Evolutionary conservation across 176 grass and related monocot species (phyloP), one percentile per base, ranked within the genome.

Genomic region (Musa schizocarpa): DNA sequence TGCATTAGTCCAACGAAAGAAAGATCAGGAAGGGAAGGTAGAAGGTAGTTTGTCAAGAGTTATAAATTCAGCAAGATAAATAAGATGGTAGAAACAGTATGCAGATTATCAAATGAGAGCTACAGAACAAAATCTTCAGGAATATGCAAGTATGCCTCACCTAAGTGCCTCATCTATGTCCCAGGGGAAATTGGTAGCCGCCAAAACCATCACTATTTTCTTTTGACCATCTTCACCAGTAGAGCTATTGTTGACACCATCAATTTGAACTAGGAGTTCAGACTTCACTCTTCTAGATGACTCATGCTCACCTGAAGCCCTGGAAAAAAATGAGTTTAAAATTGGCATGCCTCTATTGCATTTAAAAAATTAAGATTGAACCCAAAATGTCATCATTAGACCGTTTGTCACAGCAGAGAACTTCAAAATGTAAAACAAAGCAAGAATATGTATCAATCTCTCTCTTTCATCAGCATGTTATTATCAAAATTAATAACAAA

Each of bases 221-320:
- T 56, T 87, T 65, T 96, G 93, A 77, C 89, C 93, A 81, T 96
- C 90, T 82, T 99, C 89, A 21, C 85, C 86, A 25, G 87, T 92
- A 54, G 89, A 77, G 78, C 85, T 96, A 66, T 92, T 88, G 52
- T 96, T 96, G 57, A 96, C 93, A 82, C 93, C 93, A 77, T 96
- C 93, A 77, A 99, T 89, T 87, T 99, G 95, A 53, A 99, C 95
- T 53, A 99, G 74, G 76, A 99, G 90, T 94, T 99, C 95, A 72
- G 95, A 99, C 53, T 99, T 99, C 54, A 99, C 95, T 54, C 95
- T 94, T 82, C 95, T 99, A 43, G 95, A 99, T 50, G 95, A 99
- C 73, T 99, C 95, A 79, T 96, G 93, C 83, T 96, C 93, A 71
- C 93, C 93, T 82, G 93, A 96, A 83, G 87, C 87, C 77, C 93